Percentiles rank a stretch among this genome's conserved stretches.
These are phyloP conservation scores for Urostyla sp. DNA, from an alignment of 73 alveolate species.

Conservation along the genomic window DNA sequence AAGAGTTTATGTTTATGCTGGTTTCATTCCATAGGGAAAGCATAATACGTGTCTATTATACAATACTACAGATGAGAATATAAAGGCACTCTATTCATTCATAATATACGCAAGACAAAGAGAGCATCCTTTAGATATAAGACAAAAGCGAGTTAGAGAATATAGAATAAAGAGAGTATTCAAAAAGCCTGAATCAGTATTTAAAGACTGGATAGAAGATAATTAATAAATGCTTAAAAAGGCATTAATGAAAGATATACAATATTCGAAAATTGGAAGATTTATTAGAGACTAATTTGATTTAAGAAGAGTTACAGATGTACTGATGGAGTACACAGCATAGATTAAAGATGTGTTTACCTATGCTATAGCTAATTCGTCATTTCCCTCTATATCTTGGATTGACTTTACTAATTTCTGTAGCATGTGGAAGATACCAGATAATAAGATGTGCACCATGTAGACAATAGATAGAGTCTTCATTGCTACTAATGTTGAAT, in stretches of 20 bases:
- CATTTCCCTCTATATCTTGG: conserved; percentile 60
- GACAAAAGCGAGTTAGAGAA: conserved; percentile 39
- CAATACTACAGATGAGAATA: conserved; percentile 18
- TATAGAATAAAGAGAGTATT: conserved; percentile 36
- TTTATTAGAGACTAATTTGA: conserved; percentile 28
- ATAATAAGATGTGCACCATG: conserved; percentile 35
- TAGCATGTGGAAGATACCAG: conserved; percentile 12
- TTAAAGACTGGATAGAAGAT: conserved; percentile 55
- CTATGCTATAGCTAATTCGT: conserved; percentile 8
- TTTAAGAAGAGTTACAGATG: conserved; percentile 12
- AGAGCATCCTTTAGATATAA: conserved; percentile 3
- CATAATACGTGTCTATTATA: conserved; percentile 40
- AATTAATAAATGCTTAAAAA: neutral
- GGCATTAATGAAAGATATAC: conserved; percentile 24
- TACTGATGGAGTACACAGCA: conserved; percentile 9
- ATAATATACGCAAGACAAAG: conserved; percentile 30
- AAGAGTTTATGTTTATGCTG: conserved; percentile 43
- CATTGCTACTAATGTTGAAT: conserved; percentile 44
- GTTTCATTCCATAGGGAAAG: conserved; percentile 61
- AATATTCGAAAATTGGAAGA: conserved; percentile 32
- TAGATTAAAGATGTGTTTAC: conserved; percentile 15
- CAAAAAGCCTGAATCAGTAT: conserved; percentile 40
- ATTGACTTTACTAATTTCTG: conserved; percentile 50
- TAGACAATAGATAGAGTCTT: conserved; percentile 40
- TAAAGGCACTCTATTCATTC: conserved; percentile 21